Conservation (phyloP, 2,329 filamentous ascomycete genomes). For the Penicillium sp. region DNA sequence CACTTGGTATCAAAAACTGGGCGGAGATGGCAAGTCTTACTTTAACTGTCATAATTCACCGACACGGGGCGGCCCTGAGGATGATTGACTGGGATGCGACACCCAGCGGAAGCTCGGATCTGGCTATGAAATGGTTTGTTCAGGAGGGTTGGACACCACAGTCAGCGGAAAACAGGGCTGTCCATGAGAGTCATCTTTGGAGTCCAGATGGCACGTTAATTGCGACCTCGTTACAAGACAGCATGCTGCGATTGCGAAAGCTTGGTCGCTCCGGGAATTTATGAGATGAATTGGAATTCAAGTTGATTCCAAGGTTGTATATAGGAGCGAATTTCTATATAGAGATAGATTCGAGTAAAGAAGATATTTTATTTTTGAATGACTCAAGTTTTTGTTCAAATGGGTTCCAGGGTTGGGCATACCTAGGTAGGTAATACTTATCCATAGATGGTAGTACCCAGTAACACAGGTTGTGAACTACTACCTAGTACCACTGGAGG, state of each 20-base stretch:
- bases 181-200: conserved; percentile 55
- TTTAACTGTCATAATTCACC: conserved; percentile 55
- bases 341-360: neutral
- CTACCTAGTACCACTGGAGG: no score
- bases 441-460: no score
- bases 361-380: no score
- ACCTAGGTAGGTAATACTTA: no score
- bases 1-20: conserved; percentile 48
- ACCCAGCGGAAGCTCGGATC: conserved; percentile 16
- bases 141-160: conserved; percentile 55
- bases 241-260: conserved; percentile 45
- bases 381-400: no score
- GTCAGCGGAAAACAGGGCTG: conserved; percentile 49
- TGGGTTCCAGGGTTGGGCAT: no score
- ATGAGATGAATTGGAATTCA: conserved; percentile 6
- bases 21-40: conserved; percentile 53
- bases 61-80: conserved; percentile 42
- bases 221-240: conserved; percentile 56
- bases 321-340: neutral
- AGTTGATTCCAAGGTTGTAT: neutral
- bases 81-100: conserved; percentile 44
- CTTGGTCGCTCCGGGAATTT: conserved; percentile 24
- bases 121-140: conserved; percentile 50
- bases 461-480: no score
- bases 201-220: conserved; percentile 48